Evolutionary conservation across 2,329 filamentous ascomycete species (phyloP), one percentile per base, ranked within the genome.

Genomic region (Penicillium nordicum): DNA sequence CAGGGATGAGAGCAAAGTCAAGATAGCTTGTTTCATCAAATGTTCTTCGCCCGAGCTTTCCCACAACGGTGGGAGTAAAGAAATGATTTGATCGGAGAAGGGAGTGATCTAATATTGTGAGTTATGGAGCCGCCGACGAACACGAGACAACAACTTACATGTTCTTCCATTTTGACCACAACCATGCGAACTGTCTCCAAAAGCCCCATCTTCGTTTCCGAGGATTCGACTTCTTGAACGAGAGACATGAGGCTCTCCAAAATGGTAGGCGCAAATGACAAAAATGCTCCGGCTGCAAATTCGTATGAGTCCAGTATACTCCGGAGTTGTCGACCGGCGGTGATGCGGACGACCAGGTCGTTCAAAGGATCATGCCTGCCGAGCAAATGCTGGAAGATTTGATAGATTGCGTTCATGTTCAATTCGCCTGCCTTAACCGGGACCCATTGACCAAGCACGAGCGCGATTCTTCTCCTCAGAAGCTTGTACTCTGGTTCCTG

Each of bases 1-100:
- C 14, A 99, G 80, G 2, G 91, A 88, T 1, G 90, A 82, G 50
- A 97, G 85, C 38, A 97, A 88, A 2, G 89, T 90, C 55, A 97
- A 82, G 50, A 97, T 92, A 1, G 91, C 87, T 74, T 97, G 92
- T 74, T 97, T 97, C 80, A 97, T 89, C 72, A 97, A 84, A 74
- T 92, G 90, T 67, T 94, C 90, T 58, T 96, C 88, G 0, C 88
- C 90, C 3, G 90, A 91, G 50, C 87, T 84, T 58, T 90, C 87
- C 94, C 94, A 99, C 0, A 97, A 80, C 4, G 81, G 81, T 0
- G 93, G 92, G 7, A 97, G 80, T 12, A 92, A 83, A 1, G 84
- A 80, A 73, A 99, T 88, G 58, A 99, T 89, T 57, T 88, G 85
- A 66, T 96, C 90, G 5, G 90, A 90, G 58, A 83, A 86, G 1